phyloP scores from a whole-genome alignment of 1,284 basidiomycete genomes.

The Boletus semigastroideus region DNA sequence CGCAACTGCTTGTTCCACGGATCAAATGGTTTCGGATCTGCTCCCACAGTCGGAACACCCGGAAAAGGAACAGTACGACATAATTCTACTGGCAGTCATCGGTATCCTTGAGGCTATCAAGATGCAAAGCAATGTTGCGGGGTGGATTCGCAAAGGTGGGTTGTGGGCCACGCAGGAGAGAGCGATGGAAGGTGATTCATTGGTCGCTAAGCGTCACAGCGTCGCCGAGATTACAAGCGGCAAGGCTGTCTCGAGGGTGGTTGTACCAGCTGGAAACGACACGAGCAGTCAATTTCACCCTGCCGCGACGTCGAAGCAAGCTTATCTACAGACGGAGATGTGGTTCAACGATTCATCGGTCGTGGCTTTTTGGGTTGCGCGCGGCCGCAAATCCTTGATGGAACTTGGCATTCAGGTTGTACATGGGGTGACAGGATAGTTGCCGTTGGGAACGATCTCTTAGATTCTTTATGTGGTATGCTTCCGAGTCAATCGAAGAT shows the following conservation, averaged over 20 bases:
- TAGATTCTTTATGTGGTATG: background rate
- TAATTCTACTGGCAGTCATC: slow-evolving; percentile 66
- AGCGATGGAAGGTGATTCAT: background rate
- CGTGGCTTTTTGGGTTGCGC: slow-evolving; percentile 49
- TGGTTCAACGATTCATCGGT: slow-evolving; percentile 57
- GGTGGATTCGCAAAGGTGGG: slow-evolving; percentile 63
- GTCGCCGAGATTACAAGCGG: background rate
- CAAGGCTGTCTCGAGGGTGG: background rate
- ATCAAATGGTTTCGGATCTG: background rate
- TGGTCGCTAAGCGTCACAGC: background rate
- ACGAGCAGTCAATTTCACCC: slow-evolving; percentile 10
- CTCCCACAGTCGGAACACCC: background rate
- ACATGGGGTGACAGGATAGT: slow-evolving; percentile 37
- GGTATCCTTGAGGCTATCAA: slow-evolving; percentile 66
- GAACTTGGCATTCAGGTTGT: slow-evolving; percentile 48
- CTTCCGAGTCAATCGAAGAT: background rate
- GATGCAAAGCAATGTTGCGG: slow-evolving; percentile 61
- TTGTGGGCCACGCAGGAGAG: slow-evolving; percentile 38
- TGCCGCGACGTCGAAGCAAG: slow-evolving; percentile 3
- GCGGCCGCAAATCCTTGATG: slow-evolving; percentile 49
- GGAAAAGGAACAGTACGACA: slow-evolving; percentile 43
- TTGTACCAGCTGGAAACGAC: slow-evolving; percentile 16
- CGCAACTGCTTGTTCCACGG: background rate
- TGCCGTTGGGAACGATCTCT: background rate
- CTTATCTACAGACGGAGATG: slow-evolving; percentile 25